Conservation (phyloP, 371 early-diverging fungal species). For the Zychaea mexicana region DNA sequence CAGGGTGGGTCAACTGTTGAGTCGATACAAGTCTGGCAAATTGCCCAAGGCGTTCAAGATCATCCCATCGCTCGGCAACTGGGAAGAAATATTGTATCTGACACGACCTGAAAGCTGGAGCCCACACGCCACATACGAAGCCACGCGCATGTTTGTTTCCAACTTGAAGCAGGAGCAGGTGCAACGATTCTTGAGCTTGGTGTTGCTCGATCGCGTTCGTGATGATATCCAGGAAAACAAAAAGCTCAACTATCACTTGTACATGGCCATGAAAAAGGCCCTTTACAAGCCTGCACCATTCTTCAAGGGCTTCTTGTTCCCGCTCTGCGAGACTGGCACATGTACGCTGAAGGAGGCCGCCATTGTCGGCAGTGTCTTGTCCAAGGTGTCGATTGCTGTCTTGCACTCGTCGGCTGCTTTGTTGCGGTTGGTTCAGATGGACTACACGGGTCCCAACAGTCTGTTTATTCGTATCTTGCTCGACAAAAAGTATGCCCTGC, state of each 20-base stretch:
- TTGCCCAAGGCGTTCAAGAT: slow-evolving; percentile 99
- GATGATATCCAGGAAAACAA: slow-evolving; percentile 94
- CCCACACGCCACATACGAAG: slow-evolving; percentile 94
- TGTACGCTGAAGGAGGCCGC: slow-evolving; percentile 98
- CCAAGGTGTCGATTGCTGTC: slow-evolving; percentile 92
- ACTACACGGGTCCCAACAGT: slow-evolving; percentile 94
- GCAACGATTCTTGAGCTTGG: slow-evolving; percentile 85
- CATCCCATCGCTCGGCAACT: slow-evolving; percentile 92
- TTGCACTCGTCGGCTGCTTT: slow-evolving; percentile 95
- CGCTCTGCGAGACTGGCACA: slow-evolving; percentile 91
- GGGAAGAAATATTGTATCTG: slow-evolving; percentile 94
- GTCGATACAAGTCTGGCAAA: slow-evolving; percentile 94
- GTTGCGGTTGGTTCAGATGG: slow-evolving; percentile 94
- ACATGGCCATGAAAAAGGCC: slow-evolving; percentile 95
- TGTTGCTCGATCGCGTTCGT: slow-evolving; percentile 90
- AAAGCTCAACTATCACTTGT: slow-evolving; percentile 95
- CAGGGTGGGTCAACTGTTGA: slow-evolving; percentile 87
- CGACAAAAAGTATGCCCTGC: slow-evolving; percentile 98
- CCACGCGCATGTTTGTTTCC: slow-evolving; percentile 94
- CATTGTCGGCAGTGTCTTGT: slow-evolving; percentile 89
- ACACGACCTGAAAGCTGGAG: slow-evolving; percentile 95
- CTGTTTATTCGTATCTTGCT: slow-evolving; percentile 94
- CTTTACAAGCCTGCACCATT: slow-evolving; percentile 97
- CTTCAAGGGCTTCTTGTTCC: slow-evolving; percentile 97
- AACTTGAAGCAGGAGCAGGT: slow-evolving; percentile 91